Percentiles rank a stretch among this genome's conserved stretches.
phyloP scores from a whole-genome alignment of 805 yeast genomes.

The Metschnikowia colocasiae region DNA sequence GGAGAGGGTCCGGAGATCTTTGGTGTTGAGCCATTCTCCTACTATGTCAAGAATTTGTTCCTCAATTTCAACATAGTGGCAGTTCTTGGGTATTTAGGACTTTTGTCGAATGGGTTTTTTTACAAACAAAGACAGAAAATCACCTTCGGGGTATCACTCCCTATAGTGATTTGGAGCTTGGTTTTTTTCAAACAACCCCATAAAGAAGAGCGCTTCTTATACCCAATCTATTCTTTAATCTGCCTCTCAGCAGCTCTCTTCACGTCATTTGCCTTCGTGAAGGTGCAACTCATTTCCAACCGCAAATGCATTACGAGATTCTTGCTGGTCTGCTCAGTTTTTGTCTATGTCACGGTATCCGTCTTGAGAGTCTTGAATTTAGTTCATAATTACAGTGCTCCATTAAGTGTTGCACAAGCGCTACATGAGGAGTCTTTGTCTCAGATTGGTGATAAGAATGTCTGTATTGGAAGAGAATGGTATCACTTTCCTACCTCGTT shows the following conservation, averaged over 20 bases:
- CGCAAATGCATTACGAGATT: constrained; percentile 9
- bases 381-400: constrained; percentile 67
- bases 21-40: constrained; percentile 77
- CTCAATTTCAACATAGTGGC: constrained; percentile 68
- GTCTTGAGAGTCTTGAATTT: constrained; percentile 56
- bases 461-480: constrained; percentile 96
- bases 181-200: constrained; percentile 78
- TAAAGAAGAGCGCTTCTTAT: constrained; percentile 88
- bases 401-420: constrained; percentile 56
- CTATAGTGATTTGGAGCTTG: constrained; percentile 61
- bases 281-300: not conserved
- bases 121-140: constrained; percentile 9
- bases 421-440: constrained; percentile 21
- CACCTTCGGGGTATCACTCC: constrained; percentile 26
- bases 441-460: constrained; percentile 35
- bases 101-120: constrained; percentile 24
- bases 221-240: constrained; percentile 76
- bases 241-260: constrained; percentile 59
- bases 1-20: constrained; percentile 85
- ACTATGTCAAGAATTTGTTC: constrained; percentile 63
- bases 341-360: constrained; percentile 34
- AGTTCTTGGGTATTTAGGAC: constrained; percentile 40
- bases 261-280: constrained; percentile 17
- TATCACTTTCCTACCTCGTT: constrained; percentile 87
- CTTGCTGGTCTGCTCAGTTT: constrained; percentile 17